Percentiles rank a stretch among this genome's conserved stretches.
Conservation (phyloP, 495 filamentous ascomycete species). For the Neohortaea acidophila region DNA sequence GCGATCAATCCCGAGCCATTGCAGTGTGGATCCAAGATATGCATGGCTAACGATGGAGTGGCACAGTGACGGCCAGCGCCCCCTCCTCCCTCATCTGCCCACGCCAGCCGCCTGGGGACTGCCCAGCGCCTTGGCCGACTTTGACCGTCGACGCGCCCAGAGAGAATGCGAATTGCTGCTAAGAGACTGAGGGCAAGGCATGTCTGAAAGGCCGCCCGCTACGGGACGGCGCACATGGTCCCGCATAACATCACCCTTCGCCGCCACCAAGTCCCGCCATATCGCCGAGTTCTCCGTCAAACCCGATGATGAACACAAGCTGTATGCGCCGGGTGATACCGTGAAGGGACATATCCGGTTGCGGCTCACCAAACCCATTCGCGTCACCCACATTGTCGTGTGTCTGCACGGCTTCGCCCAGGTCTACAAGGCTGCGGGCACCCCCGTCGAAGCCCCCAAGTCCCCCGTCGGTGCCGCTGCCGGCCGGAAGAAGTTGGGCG, state of each 20-base stretch:
- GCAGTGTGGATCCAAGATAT: too few relatives aligned
- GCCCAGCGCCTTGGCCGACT: too few relatives aligned
- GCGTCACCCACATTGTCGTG: slow-evolving; percentile 82
- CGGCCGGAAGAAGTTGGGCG: slow-evolving; percentile 54
- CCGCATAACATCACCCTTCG: slow-evolving; percentile 45
- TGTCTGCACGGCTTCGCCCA: slow-evolving; percentile 77
- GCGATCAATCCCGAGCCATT: too few relatives aligned
- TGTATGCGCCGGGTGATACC: slow-evolving; percentile 55
- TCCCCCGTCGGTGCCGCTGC: slow-evolving; percentile 35
- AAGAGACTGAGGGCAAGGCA: too few relatives aligned
- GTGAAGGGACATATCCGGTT: slow-evolving; percentile 64
- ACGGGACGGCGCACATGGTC: slow-evolving; percentile 37
- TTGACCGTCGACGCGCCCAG: too few relatives aligned
- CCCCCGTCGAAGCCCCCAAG: slow-evolving; percentile 40
- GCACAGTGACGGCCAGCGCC: too few relatives aligned
- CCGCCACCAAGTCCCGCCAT: slow-evolving; percentile 45
- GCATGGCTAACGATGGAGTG: too few relatives aligned
- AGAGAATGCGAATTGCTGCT: too few relatives aligned
- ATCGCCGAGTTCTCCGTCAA: slow-evolving; percentile 69
- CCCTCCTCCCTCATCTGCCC: too few relatives aligned
- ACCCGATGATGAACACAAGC: slow-evolving; percentile 74
- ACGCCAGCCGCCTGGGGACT: too few relatives aligned
- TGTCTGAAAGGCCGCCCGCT: too few relatives aligned
- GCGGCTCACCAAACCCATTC: slow-evolving; percentile 62
- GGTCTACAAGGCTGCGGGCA: slow-evolving; percentile 62